Evolutionary conservation across 129 eudicot genomes (phyloP).

Genomic region (Erigeron canadensis): DNA sequence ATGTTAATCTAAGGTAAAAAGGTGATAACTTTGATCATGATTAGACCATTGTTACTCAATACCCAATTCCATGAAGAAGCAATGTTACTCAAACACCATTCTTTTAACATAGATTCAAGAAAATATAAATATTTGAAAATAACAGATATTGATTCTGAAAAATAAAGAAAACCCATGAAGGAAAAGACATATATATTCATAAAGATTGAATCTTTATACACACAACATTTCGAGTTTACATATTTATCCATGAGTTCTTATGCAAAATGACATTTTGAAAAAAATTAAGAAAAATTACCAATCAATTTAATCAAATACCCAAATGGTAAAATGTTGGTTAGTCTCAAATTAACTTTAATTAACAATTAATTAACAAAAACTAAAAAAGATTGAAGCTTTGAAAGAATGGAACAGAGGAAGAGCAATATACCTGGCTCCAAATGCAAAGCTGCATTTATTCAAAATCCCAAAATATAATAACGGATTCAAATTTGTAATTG

Average conservation of each 20-base stretch:
- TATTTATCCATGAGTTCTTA: slow-evolving; percentile 8
- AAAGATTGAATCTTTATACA: slow-evolving; percentile 13
- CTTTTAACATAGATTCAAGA: background rate
- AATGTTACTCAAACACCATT: no score
- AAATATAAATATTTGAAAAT: background rate
- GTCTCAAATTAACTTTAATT: background rate
- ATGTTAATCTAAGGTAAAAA: no score
- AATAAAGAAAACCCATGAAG: background rate
- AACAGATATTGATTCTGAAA: background rate
- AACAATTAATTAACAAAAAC: no score
- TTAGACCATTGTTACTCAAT: no score
- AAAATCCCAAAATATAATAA: background rate
- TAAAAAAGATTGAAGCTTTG: background rate
- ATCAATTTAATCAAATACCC: slow-evolving; percentile 5
- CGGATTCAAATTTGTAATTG: background rate
- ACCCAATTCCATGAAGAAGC: no score
- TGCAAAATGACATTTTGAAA: background rate
- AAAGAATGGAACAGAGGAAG: background rate
- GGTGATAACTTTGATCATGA: no score
- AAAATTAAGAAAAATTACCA: background rate
- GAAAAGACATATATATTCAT: background rate
- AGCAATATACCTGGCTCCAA: slow-evolving; percentile 25
- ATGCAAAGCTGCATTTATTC: slow-evolving; percentile 33
- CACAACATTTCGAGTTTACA: background rate
- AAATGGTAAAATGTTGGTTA: background rate